These are phyloP conservation scores for Geotrichum histeridarum DNA, from an alignment of 1,139 yeast genomes.

Conservation along the genomic window DNA sequence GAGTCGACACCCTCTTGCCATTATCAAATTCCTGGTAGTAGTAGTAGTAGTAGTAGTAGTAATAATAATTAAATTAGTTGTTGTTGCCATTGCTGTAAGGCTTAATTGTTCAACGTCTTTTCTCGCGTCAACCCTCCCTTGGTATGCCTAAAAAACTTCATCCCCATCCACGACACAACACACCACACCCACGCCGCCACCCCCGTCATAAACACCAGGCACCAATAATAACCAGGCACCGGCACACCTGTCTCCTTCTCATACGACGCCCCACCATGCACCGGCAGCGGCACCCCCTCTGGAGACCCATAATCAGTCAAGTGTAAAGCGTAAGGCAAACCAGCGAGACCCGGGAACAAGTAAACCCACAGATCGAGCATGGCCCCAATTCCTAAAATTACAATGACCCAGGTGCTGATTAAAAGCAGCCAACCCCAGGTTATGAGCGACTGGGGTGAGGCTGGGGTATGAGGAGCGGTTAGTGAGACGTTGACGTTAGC, in stretches of 20 bases:
- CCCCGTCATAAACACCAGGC: constrained; percentile 47
- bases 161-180: constrained; percentile 66
- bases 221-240: constrained; percentile 45
- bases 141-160: constrained; percentile 71
- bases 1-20: no score
- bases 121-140: constrained; percentile 44
- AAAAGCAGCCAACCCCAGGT: constrained; percentile 31
- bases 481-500: no score
- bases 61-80: no score
- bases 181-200: constrained; percentile 76
- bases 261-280: constrained; percentile 17
- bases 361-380: constrained; percentile 28
- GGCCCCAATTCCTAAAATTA: constrained; percentile 30
- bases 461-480: no score
- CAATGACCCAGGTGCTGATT: constrained; percentile 29
- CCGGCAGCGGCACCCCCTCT: no score
- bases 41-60: no score
- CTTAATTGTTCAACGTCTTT: background rate
- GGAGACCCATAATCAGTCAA: background rate
- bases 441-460: constrained; percentile 12
- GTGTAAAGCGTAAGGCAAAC: background rate
- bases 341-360: background rate
- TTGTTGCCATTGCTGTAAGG: background rate
- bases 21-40: no score
- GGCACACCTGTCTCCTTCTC: constrained; percentile 39